These are phyloP conservation scores for Aspergillus nanangensis DNA, from an alignment of 495 filamentous ascomycete species.

Conservation along the genomic window DNA sequence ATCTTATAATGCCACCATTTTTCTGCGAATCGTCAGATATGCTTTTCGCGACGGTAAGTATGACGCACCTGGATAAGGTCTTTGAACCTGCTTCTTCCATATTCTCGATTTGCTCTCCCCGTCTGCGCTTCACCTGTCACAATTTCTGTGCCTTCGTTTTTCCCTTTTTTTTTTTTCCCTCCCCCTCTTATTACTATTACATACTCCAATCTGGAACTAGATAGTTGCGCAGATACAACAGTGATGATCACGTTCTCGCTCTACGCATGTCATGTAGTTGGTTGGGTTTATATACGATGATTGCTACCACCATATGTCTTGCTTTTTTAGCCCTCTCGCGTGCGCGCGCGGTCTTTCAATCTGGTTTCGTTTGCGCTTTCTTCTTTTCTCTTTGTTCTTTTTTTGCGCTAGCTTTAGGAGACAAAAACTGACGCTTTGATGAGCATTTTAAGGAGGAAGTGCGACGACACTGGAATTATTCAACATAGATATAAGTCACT, in stretches of 20 bases:
- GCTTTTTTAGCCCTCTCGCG: too few species aligned
- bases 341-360: too few species aligned
- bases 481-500: neutral
- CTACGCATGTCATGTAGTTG: neutral
- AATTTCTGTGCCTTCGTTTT: neutral
- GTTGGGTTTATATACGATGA: neutral
- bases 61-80: too few species aligned
- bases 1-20: too few species aligned
- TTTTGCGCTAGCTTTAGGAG: too few species aligned
- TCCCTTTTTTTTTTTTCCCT: conserved; percentile 12
- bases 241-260: conserved; percentile 15
- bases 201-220: conserved; percentile 14
- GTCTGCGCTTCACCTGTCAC: conserved; percentile 9
- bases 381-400: too few species aligned
- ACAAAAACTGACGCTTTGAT: too few species aligned
- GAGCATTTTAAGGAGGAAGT: too few species aligned
- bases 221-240: conserved; percentile 23
- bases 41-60: too few species aligned
- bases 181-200: conserved; percentile 18
- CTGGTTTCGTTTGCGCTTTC: too few species aligned
- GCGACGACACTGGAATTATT: too few species aligned
- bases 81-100: conserved; percentile 26
- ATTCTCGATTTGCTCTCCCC: conserved; percentile 23
- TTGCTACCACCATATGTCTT: neutral
- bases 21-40: too few species aligned